Percentiles rank a stretch among this genome's conserved stretches.
These are phyloP conservation scores for Coniochaeta sp. DNA, from an alignment of 2,329 filamentous ascomycete species.

Conservation along the genomic window DNA sequence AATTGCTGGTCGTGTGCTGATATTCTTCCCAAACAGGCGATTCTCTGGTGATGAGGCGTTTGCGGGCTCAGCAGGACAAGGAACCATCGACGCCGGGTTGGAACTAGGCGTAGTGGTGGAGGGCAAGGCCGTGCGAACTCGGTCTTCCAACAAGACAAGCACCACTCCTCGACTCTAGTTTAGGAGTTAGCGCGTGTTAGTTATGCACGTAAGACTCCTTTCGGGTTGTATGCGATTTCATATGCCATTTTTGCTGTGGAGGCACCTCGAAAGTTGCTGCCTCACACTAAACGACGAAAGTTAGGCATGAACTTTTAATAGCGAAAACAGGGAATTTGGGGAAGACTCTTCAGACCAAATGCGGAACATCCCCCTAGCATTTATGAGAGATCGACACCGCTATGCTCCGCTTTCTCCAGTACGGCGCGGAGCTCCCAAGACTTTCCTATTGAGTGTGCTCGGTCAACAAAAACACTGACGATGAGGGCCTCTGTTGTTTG, in stretches of 20 bases:
- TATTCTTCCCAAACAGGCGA: conserved; percentile 2
- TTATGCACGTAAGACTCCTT: background rate
- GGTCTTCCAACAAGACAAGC: background rate
- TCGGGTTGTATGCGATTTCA: too few species aligned
- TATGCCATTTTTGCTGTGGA: too few species aligned
- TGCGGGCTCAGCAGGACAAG: conserved; percentile 24
- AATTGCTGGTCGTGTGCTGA: conserved; percentile 4
- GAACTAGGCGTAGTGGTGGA: conserved; percentile 2
- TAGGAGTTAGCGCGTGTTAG: too few species aligned
- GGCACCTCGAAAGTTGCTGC: background rate
- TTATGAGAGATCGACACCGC: background rate
- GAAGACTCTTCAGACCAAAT: background rate
- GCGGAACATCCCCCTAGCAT: background rate
- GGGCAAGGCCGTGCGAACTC: background rate
- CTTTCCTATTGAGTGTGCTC: background rate
- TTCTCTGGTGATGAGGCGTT: conserved; percentile 55
- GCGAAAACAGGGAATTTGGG: background rate
- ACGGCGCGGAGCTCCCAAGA: background rate
- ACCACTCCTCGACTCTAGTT: background rate
- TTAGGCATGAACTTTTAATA: background rate
- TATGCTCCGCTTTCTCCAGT: background rate
- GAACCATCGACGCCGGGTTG: background rate
- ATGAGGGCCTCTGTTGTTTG: too few species aligned
- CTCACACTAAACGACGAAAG: too few species aligned
- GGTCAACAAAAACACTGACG: background rate